Evolutionary conservation across 108 stramenopile species (phyloP).

Genomic region (Conticribra guillardii): DNA sequence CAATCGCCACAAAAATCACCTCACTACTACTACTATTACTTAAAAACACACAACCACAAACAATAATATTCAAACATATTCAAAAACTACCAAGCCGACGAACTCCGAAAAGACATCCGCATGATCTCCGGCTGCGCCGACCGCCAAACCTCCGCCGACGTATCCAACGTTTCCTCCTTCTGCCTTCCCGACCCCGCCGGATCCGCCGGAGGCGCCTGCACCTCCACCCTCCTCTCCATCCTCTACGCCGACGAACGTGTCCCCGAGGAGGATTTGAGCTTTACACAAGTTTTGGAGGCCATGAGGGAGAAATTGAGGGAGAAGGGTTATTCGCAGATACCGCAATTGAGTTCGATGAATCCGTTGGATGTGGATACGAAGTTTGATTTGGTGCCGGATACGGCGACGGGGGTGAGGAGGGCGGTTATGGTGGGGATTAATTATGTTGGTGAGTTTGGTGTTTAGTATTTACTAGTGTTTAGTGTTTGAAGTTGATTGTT

Average conservation of each 20-base stretch:
- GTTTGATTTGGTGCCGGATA: constrained; percentile 52
- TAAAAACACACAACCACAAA: neutral
- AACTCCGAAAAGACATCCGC: constrained; percentile 50
- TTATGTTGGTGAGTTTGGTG: constrained; percentile 70
- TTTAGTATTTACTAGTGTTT: no score
- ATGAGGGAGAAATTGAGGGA: constrained; percentile 28
- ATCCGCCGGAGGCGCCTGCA: constrained; percentile 87
- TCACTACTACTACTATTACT: neutral
- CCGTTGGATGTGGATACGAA: constrained; percentile 46
- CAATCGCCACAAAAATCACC: neutral
- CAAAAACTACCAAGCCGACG: constrained; percentile 18
- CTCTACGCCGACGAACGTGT: constrained; percentile 46
- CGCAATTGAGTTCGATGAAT: constrained; percentile 64
- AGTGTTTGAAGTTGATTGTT: no score
- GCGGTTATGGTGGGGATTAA: constrained; percentile 91
- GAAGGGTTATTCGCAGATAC: constrained; percentile 53
- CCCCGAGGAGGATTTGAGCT: constrained; percentile 46
- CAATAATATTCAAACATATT: neutral
- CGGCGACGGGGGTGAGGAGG: constrained; percentile 48
- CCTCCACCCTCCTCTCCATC: constrained; percentile 78
- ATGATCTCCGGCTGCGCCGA: constrained; percentile 70
- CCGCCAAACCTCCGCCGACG: constrained; percentile 65
- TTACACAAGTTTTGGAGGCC: constrained; percentile 46
- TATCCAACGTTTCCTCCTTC: constrained; percentile 62
- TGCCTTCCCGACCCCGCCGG: constrained; percentile 74